phyloP scores from a whole-genome alignment of 768 basidiomycete species.

The Lepiota brunneoincarnata region DNA sequence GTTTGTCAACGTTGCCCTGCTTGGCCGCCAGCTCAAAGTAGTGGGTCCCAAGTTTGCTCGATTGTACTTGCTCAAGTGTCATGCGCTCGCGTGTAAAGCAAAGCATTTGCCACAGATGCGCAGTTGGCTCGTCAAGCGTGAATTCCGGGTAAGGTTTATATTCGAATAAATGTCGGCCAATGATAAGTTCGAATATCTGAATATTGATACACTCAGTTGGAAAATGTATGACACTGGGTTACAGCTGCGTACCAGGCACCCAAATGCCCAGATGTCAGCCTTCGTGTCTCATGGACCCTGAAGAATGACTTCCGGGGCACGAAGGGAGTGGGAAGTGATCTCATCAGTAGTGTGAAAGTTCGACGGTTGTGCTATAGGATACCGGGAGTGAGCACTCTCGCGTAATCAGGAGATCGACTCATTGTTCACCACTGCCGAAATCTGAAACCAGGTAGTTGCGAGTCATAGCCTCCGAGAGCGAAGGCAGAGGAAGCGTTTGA shows the following conservation, averaged over 20 bases:
- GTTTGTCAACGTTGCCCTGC: too few species aligned
- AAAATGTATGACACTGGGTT: background rate
- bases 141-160: conserved; percentile 9
- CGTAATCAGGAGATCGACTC: background rate
- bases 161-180: conserved; percentile 12
- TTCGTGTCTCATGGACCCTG: conserved; percentile 23
- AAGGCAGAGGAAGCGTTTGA: conserved; percentile 25
- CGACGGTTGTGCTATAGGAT: conserved; percentile 16
- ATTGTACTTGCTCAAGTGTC: too few species aligned
- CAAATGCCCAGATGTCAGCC: conserved; percentile 30
- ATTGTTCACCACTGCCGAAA: conserved; percentile 23
- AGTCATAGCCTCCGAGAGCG: conserved; percentile 18
- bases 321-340: conserved; percentile 21
- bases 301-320: conserved; percentile 28
- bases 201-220: background rate
- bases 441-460: conserved; percentile 23
- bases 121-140: conserved; percentile 8
- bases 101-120: conserved; percentile 17
- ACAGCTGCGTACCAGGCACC: conserved; percentile 25
- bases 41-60: too few species aligned
- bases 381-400: conserved; percentile 1
- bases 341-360: conserved; percentile 13
- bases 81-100: conserved; percentile 16
- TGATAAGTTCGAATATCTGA: conserved; percentile 19
- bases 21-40: too few species aligned